These are phyloP conservation scores for Ehretia macrophylla DNA, from an alignment of 257 asterid species.

Conservation along the genomic window DNA sequence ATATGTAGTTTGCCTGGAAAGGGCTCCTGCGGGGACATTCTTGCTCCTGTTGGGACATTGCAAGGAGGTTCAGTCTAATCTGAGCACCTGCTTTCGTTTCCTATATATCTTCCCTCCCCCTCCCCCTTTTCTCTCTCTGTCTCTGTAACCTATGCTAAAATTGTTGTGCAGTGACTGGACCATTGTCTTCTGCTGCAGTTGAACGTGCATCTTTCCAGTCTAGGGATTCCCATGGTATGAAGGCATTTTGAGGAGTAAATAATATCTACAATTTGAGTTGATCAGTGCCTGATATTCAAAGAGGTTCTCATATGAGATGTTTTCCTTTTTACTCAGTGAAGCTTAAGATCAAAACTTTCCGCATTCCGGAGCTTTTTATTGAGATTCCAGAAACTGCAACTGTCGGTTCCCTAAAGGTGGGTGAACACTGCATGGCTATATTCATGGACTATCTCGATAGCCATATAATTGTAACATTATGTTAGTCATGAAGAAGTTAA, in stretches of 20 bases:
- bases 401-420: slow-evolving; percentile 87
- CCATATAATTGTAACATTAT: no score
- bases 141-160: slow-evolving; percentile 7
- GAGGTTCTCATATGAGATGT: slow-evolving; percentile 26
- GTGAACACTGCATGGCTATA: background rate
- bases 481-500: background rate
- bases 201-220: slow-evolving; percentile 50
- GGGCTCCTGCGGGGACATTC: slow-evolving; percentile 32
- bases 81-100: background rate
- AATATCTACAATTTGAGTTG: background rate
- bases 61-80: slow-evolving; percentile 46
- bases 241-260: slow-evolving; percentile 3
- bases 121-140: background rate
- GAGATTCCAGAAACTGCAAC: slow-evolving; percentile 96
- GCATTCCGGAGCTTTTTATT: slow-evolving; percentile 78
- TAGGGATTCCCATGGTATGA: slow-evolving; percentile 62
- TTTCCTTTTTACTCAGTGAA: slow-evolving; percentile 52
- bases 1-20: slow-evolving; percentile 38
- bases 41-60: slow-evolving; percentile 28
- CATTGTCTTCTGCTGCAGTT: slow-evolving; percentile 39
- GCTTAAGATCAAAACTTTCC: slow-evolving; percentile 85
- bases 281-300: slow-evolving; percentile 5
- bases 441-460: background rate
- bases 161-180: slow-evolving; percentile 38
- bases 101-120: background rate